Evolutionary conservation across 2,329 filamentous ascomycete genomes (phyloP).

Genomic region (Annulohypoxylon truncatum): DNA sequence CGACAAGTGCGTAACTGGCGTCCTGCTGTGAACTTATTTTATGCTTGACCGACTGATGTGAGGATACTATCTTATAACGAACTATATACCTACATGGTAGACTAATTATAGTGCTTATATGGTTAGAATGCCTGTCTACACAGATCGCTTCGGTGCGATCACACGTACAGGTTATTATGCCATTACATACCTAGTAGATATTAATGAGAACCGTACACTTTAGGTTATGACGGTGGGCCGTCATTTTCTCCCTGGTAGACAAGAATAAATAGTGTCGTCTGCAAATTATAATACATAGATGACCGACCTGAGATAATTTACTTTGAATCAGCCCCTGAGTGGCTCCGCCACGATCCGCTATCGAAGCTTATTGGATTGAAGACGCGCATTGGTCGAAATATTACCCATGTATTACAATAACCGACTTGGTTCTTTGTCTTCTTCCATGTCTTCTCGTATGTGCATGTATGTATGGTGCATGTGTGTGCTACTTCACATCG

Average conservation of each 20-base stretch:
- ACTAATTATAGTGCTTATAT: neutral
- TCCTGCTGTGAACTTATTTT: neutral
- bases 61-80: neutral
- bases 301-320: slow-evolving; percentile 21
- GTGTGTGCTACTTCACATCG: neutral
- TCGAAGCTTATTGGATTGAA: neutral
- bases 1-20: too few species aligned
- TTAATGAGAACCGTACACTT: neutral
- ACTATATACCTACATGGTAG: too few species aligned
- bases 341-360: slow-evolving; percentile 36
- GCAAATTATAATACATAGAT: neutral
- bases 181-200: neutral
- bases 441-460: neutral
- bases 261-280: slow-evolving; percentile 1
- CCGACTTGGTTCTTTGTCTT: neutral
- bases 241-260: neutral
- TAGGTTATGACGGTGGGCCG: neutral
- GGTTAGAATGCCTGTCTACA: too few species aligned
- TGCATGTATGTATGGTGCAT: too few species aligned
- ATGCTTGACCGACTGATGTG: neutral
- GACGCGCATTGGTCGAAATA: neutral
- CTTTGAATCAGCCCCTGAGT: slow-evolving; percentile 30
- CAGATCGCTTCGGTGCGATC: neutral
- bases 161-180: neutral
- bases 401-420: slow-evolving; percentile 1